Percentiles rank a stretch among this genome's conserved stretches.
Conservation (phyloP, 2,329 filamentous ascomycete species). For the Colletotrichum zoysiae region DNA sequence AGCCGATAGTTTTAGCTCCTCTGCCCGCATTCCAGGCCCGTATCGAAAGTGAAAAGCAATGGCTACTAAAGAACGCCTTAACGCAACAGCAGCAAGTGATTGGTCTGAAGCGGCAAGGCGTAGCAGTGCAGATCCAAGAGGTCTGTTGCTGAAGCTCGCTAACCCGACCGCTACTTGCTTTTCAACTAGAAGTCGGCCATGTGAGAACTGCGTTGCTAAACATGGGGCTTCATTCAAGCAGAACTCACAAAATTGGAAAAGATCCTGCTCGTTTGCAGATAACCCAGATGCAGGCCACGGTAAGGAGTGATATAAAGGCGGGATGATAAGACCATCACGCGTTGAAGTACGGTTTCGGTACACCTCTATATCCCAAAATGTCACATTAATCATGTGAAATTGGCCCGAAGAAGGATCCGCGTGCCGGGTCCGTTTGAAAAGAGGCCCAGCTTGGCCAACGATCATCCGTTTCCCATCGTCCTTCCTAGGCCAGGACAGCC, state of each 20-base stretch:
- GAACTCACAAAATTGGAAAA: constrained; percentile 3
- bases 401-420: neutral
- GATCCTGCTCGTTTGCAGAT: neutral
- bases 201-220: neutral
- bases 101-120: constrained; percentile 44
- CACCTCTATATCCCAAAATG: constrained; percentile 43
- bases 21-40: constrained; percentile 44
- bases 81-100: constrained; percentile 42
- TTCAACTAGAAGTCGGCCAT: neutral
- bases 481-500: constrained; percentile 49
- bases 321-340: neutral
- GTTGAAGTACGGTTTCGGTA: constrained; percentile 7
- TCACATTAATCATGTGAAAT: constrained; percentile 44
- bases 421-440: too few species aligned
- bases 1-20: constrained; percentile 46
- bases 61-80: constrained; percentile 46
- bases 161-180: neutral
- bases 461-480: constrained; percentile 46
- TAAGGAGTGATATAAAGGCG: neutral
- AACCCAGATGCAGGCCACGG: neutral
- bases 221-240: too few species aligned
- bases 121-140: constrained; percentile 45
- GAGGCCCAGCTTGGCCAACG: constrained; percentile 1
- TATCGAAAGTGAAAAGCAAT: constrained; percentile 46
- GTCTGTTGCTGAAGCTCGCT: constrained; percentile 24